Base-by-base conservation (phyloP, 108 stramenopile species). In the Cyclotella kingstonii region DNA sequence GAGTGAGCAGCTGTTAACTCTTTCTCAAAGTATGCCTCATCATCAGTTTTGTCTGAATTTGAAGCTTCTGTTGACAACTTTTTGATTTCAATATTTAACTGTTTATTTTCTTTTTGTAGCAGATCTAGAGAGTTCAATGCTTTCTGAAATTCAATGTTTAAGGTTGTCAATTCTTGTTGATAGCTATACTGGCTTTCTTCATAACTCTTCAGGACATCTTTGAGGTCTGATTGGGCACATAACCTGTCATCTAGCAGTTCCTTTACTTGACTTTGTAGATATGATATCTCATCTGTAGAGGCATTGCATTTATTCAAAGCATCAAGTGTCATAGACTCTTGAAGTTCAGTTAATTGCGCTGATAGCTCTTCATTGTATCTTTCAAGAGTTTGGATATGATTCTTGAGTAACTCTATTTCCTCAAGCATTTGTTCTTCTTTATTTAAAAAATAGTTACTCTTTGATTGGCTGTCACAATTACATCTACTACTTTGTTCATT, bases 1-100 rank as follows among this genome's bases (percentile, higher is more conserved):
- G 60, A 18, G 47, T 76, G 75, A 3, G 75, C 75, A 23, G 66
- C 60, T 2, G 54, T 43, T 22, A 68, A 57, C 19, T 76, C 75
- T 40, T 68, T 68, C 43, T 76, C 66, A 47, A 67, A 76, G 21
- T 76, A 60, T 17, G 18, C 29, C 12, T 59, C 56, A 39, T 62
- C 53, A 41, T 56, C 49, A 27, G 58, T 18, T 17, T 14, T 17
- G n/a, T 59, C 34, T 15, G 57, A 40, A 6, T 5, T 12, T 22
- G 55, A 41, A 12, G 61, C 39, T 14, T 28, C 50, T 3, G 74
- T 38, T n/a, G 17, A 36, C 14, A 62, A 48, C n/a, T 52, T 12
- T 6, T 67, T 35, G 1, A 76, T 61, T 9, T 67, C 59, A 7
- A 17, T 33, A 35, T 76, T 76, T 0, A 67, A 41, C 5, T 31